A percentile compares a stretch with the other conserved stretches of the same genome.
Conservation (phyloP, 768 basidiomycete species). For the Russula sp. region DNA sequence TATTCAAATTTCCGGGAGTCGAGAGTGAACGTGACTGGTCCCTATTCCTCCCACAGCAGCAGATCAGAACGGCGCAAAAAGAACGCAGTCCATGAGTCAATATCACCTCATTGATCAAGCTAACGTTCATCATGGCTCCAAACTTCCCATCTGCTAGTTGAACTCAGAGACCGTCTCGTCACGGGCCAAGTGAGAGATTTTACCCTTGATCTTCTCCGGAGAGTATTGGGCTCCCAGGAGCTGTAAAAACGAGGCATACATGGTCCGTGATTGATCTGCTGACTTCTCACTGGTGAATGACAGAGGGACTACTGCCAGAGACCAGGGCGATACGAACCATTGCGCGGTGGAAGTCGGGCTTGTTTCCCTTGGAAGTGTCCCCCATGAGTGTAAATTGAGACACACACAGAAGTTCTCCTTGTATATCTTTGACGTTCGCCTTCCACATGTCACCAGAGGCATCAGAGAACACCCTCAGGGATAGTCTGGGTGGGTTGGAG, state of each 20-base stretch:
- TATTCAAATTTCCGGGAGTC: slow-evolving; percentile 79
- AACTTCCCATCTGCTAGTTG: slow-evolving; percentile 71
- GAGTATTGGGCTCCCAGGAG: slow-evolving; percentile 59
- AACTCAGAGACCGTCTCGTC: slow-evolving; percentile 16
- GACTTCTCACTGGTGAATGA: slow-evolving; percentile 36
- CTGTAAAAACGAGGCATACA: slow-evolving; percentile 70
- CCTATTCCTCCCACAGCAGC: slow-evolving; percentile 35
- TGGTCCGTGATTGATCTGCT: slow-evolving; percentile 52
- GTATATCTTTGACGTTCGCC: slow-evolving; percentile 75
- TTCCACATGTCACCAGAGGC: slow-evolving; percentile 73
- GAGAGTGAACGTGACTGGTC: slow-evolving; percentile 78
- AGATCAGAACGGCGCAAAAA: slow-evolving; percentile 13
- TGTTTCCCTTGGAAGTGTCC: slow-evolving; percentile 79
- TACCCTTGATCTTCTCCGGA: slow-evolving; percentile 75
- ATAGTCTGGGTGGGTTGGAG: slow-evolving; percentile 39
- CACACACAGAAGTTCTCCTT: slow-evolving; percentile 87
- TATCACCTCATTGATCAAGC: slow-evolving; percentile 76
- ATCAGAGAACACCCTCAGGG: slow-evolving; percentile 67
- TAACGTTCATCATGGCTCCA: slow-evolving; percentile 95
- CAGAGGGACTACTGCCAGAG: background rate
- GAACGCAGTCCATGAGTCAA: slow-evolving; percentile 4
- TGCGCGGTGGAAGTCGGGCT: slow-evolving; percentile 88
- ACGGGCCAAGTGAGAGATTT: slow-evolving; percentile 21
- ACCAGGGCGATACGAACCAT: slow-evolving; percentile 49
- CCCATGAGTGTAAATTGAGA: slow-evolving; percentile 92